Percentiles rank a stretch among this genome's conserved stretches.
These are phyloP conservation scores for Dicorynia guianensis DNA, from an alignment of 306 rosid species.

Conservation along the genomic window DNA sequence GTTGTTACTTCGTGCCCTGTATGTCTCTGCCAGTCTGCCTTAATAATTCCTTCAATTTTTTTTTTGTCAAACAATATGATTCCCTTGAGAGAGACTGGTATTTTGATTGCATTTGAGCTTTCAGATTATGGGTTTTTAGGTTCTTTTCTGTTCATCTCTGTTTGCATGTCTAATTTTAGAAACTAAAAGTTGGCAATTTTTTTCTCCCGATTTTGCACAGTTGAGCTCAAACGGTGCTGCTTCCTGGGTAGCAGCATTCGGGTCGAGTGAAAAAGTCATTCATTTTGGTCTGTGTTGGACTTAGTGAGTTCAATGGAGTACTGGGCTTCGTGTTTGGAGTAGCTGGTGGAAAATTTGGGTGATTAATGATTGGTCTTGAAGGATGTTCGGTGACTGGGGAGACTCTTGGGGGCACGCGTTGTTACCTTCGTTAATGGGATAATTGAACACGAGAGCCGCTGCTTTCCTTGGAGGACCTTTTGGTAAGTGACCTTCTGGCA, in stretches of 20 bases:
- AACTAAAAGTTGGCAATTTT: slow-evolving; percentile 36
- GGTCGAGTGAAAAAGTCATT: slow-evolving; percentile 36
- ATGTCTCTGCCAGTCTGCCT: slow-evolving; percentile 34
- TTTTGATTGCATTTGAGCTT: slow-evolving; percentile 50
- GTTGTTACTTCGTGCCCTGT: slow-evolving; percentile 45
- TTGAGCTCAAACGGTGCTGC: slow-evolving; percentile 41
- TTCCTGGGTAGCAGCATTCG: slow-evolving; percentile 35
- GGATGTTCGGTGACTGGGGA: slow-evolving; percentile 36
- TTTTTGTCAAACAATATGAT: slow-evolving; percentile 34
- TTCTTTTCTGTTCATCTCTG: slow-evolving; percentile 34
- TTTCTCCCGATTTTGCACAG: slow-evolving; percentile 26
- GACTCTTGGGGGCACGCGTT: slow-evolving; percentile 30
- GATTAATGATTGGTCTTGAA: slow-evolving; percentile 42
- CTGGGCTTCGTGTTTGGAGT: slow-evolving; percentile 37
- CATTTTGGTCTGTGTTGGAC: slow-evolving; percentile 34
- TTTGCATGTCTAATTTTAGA: slow-evolving; percentile 42
- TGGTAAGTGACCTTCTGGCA: slow-evolving; percentile 51
- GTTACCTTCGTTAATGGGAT: slow-evolving; percentile 42
- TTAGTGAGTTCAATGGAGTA: slow-evolving; percentile 38
- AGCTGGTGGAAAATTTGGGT: slow-evolving; percentile 40
- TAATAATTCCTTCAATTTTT: slow-evolving; percentile 39
- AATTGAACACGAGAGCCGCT: slow-evolving; percentile 47
- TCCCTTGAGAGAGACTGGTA: slow-evolving; percentile 31
- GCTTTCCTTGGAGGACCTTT: slow-evolving; percentile 40
- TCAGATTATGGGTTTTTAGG: slow-evolving; percentile 44